Evolutionary conservation across 2,329 filamentous ascomycete species (phyloP), one percentile per base, ranked within the genome.

Genomic region (Verticillium albo-atrum): DNA sequence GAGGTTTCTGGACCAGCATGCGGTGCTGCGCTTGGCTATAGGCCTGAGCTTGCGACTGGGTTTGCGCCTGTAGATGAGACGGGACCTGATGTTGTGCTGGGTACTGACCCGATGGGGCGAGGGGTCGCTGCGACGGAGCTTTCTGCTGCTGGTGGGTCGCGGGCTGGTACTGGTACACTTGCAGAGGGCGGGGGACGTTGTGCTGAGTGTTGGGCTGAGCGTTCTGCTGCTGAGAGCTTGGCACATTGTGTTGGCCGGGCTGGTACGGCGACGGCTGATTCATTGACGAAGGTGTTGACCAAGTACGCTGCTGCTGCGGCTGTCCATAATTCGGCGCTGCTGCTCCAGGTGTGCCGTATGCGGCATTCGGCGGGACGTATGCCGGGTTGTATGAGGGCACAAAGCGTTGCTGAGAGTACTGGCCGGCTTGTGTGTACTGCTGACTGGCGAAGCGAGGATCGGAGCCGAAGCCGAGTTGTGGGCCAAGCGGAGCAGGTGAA

Each of bases 391-490:
- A 50, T 23, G 42, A 50, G 7, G 42, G 60, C 54, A 55, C 20
- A 26, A 30, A 30, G 17, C 25, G 54, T 35, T 35, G 54, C 27
- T 28, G 51, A 12, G 51, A 28, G 58, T 47, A 28, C 25, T 56
- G 35, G n/a, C 20, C 27, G 17, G 34, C 26, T 15, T 50, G 55
- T 14, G 35, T 6, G 42, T 25, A n/a, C 12, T 60, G 58, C 17
- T 54, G 53, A 20, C 50, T 27, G 15, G 60, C 68, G 59, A 72
- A 70, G 37, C 68, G 67, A 54, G 66, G 63, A 54, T 73, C 71
- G 35, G 68, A 65, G 20, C 70, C 70, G 35, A 70, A 68, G 26
- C 65, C 62, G 32, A 69, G 60, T 53, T 67, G 64, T 53, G 72
- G 67, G 54, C 62, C 65, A 56, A 30, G 61, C 66, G 58, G 68